Base-by-base conservation (phyloP, 1,284 basidiomycete species). In the Puccinia brachypodii region DNA sequence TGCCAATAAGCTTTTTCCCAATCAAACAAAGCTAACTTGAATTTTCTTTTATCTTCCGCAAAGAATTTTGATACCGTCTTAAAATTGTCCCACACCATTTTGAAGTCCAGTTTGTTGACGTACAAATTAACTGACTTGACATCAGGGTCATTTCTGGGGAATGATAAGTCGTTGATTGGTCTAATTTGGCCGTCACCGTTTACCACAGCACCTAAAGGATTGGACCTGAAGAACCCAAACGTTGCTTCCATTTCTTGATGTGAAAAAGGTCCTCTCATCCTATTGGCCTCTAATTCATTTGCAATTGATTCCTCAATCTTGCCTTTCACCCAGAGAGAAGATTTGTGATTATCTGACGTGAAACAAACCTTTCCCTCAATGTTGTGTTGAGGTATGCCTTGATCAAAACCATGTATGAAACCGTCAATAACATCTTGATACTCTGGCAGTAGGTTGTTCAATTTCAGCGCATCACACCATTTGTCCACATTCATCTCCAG, bases 1-100 rank as follows among this genome's bases (percentile, higher is more conserved):
- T 64, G 62, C 31, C 62, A 33, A 36, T 64, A 64, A 22, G 62
- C 28, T 64, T 50, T 73, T n/a, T 28, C 69, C 69, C 69, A 73
- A 11, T 73, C 44, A 28, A 53, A 73, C 11, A 53, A 16, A n/a
- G 69, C 69, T 9, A 73, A 25, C 22, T 42, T 11, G 22, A 11
- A 44, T 2, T 6, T 8, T 16, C 9, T 9, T 16, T 2, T 50
- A 1, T 25, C n/a, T 19, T 72, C 22, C 31, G 16, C 22, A 40
- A 73, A 73, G 38, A 8, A 47, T 53, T 8, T 19, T 6, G 42
- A 73, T 8, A 73, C 42, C 1, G 44, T 73, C 3, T 4, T 11
- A n/a, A 73, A 73, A 33, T 73, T 36, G 4, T 73, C 69, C 69
- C 69, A 73, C 0, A 42, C 50, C 16, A 42, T 73, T 3, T 25